phyloP scores from a whole-genome alignment of 441 rosid species.

The Mallotus japonicus region DNA sequence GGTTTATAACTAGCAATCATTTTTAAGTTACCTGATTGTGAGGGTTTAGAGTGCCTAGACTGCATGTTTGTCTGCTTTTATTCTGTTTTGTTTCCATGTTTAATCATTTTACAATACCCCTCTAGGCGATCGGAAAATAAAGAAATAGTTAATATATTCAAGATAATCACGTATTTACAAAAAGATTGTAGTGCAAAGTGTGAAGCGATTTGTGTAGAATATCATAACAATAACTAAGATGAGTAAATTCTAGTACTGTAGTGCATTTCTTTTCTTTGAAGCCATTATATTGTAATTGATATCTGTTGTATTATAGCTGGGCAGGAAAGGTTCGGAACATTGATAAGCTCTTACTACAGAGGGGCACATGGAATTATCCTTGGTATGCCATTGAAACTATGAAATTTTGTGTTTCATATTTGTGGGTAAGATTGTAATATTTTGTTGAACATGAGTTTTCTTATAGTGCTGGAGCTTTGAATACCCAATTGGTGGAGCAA shows the following conservation, averaged over 20 bases:
- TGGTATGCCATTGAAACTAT: slow-evolving; percentile 36
- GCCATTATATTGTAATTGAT: not conserved
- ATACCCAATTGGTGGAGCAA: not conserved
- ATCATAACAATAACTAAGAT: not conserved
- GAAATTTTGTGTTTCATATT: not conserved
- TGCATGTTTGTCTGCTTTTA: not conserved
- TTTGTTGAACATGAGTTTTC: not conserved
- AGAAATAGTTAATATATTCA: too few relatives aligned
- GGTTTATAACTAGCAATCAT: not conserved
- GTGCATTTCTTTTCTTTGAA: slow-evolving; percentile 1
- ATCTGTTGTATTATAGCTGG: slow-evolving; percentile 50
- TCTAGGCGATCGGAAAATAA: too few relatives aligned
- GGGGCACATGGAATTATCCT: slow-evolving; percentile 73
- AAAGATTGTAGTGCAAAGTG: too few relatives aligned
- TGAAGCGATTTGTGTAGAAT: not conserved
- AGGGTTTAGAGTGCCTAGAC: not conserved
- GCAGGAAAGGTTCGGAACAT: slow-evolving; percentile 68
- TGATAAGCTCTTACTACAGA: slow-evolving; percentile 66
- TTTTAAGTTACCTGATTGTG: not conserved
- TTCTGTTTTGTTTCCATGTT: not conserved
- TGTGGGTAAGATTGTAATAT: not conserved
- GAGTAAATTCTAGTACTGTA: not conserved
- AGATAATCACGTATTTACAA: too few relatives aligned
- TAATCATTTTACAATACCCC: not conserved
- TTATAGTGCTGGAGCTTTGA: not conserved